Evolutionary conservation across 352 stramenopile genomes (phyloP).

Genomic region (Elongisporangium prolatum): DNA sequence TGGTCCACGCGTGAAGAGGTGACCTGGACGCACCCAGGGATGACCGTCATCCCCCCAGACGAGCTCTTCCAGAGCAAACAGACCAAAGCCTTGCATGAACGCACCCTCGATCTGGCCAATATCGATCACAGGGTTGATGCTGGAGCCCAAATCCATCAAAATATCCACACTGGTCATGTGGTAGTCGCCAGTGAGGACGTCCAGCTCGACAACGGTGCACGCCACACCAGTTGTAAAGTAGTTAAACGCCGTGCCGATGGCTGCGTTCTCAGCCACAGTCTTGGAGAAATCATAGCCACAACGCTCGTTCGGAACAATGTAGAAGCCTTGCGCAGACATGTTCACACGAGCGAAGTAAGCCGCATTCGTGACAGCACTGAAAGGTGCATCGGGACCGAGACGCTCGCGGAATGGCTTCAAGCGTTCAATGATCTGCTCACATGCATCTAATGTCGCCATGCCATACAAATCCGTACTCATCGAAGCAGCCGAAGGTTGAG

Average conservation of each 20-base stretch:
- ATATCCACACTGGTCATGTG: slow-evolving; percentile 81
- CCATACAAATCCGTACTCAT: slow-evolving; percentile 97
- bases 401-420: slow-evolving; percentile 83
- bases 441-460: slow-evolving; percentile 96
- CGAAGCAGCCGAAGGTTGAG: slow-evolving; percentile 90
- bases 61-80: slow-evolving; percentile 93
- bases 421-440: slow-evolving; percentile 91
- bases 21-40: slow-evolving; percentile 90
- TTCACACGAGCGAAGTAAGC: slow-evolving; percentile 93
- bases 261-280: slow-evolving; percentile 85
- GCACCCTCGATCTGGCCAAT: slow-evolving; percentile 98
- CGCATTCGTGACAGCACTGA: slow-evolving; percentile 79
- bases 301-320: slow-evolving; percentile 86
- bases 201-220: slow-evolving; percentile 92
- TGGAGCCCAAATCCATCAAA: slow-evolving; percentile 91
- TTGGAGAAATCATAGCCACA: slow-evolving; percentile 93
- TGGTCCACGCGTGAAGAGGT: slow-evolving; percentile 92
- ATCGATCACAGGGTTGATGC: slow-evolving; percentile 96
- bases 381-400: slow-evolving; percentile 64
- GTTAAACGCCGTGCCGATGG: slow-evolving; percentile 90
- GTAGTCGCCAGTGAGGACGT: slow-evolving; percentile 94
- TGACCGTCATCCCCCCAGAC: slow-evolving; percentile 94
- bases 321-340: slow-evolving; percentile 95
- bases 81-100: slow-evolving; percentile 95
- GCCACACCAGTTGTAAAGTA: slow-evolving; percentile 96